Evolutionary conservation across 2,329 filamentous ascomycete species (phyloP), one percentile per base, ranked within the genome.

Genomic region (Colletotrichum cordylinicola): DNA sequence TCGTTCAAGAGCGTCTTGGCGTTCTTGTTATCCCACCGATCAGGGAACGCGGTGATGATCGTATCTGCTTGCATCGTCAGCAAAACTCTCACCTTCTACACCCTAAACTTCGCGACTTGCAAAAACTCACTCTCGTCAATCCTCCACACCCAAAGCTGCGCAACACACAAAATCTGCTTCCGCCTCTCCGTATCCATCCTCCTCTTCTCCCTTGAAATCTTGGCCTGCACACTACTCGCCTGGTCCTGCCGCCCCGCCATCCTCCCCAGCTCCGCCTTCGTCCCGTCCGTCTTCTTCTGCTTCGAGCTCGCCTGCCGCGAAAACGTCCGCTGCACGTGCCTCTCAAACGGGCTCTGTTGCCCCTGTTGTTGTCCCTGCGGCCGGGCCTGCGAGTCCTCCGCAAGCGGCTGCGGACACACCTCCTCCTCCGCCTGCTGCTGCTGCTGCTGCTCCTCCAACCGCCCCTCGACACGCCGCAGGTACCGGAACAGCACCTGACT

Each of bases 131-230:
- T 69, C 66, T 78, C 77, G 18, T 78, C 77, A 52, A 78, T 77
- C 62, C 64, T 67, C 77, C 77, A 78, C 13, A 78, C 60, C 77
- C 77, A 78, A 73, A 79, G 78, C 61, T 82, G 80, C 48, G 79
- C 70, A 68, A 79, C 76, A 72, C 77, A 82, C 56, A 80, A 72
- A 16, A 75, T 76, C 65, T 85, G 83, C 76, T 78, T 84, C 68
- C 79, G 69, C 73, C 61, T 66, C 55, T 82, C 81, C 29, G 83
- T 81, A 76, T 76, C 79, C 31, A 77, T 66, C 43, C 72, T 43
- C 56, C 48, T 74, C 76, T 52, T 74, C 74, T 74, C 76, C 60
- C 70, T 16, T 15, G 69, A 69, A 6, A 74, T 70, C 67, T 75
- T 70, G 29, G 75, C 77, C 64, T 77, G 68, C 24, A 78, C 75